Evolutionary conservation across 129 eudicot genomes (phyloP).

Genomic region (Tanacetum coccineum): DNA sequence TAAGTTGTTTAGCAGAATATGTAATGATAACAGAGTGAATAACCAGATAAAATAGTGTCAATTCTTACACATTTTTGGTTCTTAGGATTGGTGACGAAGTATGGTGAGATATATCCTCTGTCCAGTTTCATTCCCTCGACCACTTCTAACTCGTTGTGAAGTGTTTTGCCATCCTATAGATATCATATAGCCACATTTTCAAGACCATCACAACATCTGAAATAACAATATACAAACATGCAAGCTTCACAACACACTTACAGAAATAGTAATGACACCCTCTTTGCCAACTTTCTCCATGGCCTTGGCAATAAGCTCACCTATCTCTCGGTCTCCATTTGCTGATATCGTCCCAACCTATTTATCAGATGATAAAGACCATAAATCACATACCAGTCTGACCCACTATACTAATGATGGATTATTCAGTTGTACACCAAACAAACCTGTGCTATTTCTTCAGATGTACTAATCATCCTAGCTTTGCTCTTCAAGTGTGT

Average conservation of each 20-base stretch:
- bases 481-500: background rate
- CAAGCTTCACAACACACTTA: background rate
- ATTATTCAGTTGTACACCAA: background rate
- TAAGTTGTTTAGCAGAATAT: background rate
- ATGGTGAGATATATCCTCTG: conserved; percentile 42
- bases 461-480: no score
- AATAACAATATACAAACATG: background rate
- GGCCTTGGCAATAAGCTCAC: conserved; percentile 12
- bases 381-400: no score
- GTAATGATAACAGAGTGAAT: background rate
- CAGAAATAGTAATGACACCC: conserved; percentile 6
- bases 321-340: conserved; percentile 13
- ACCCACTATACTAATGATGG: no score
- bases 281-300: conserved; percentile 19
- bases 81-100: conserved; percentile 35
- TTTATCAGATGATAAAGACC: background rate
- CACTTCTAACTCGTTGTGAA: conserved; percentile 31
- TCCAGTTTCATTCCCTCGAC: conserved; percentile 44
- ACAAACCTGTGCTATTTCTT: conserved; percentile 6
- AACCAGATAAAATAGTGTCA: background rate
- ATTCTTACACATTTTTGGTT: conserved; percentile 37
- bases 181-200: background rate
- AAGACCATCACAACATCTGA: background rate
- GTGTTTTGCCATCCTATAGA: conserved; percentile 33
- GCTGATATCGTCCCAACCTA: conserved; percentile 15